phyloP scores from a whole-genome alignment of 306 rosid genomes.

The Prinsepia uniflora region DNA sequence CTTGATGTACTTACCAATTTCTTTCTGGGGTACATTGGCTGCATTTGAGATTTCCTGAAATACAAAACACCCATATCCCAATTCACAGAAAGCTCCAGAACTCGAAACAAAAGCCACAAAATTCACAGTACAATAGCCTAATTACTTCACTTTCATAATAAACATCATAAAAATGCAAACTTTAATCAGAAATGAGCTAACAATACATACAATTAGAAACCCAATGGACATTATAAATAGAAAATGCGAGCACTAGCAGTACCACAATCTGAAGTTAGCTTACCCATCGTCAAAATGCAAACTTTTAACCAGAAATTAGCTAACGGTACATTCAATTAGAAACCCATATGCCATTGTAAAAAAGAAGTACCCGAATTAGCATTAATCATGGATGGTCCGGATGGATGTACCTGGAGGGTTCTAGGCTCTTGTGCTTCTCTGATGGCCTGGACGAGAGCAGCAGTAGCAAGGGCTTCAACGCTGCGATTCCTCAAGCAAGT shows the following conservation, averaged over 20 bases:
- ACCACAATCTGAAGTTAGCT: too few species aligned
- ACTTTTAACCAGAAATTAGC: not conserved
- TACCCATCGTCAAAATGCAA: not conserved
- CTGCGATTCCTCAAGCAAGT: constrained; percentile 94
- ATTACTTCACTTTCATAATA: too few species aligned
- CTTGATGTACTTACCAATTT: constrained; percentile 95
- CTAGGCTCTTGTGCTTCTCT: constrained; percentile 94
- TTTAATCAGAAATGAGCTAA: too few species aligned
- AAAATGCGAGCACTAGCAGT: too few species aligned
- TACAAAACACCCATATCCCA: constrained; percentile 21
- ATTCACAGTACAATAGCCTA: too few species aligned
- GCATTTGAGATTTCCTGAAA: constrained; percentile 94
- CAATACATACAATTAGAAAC: too few species aligned
- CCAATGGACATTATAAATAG: too few species aligned
- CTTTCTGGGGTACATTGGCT: constrained; percentile 90
- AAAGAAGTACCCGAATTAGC: not conserved
- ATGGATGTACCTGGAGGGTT: constrained; percentile 64
- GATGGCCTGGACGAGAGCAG: constrained; percentile 95
- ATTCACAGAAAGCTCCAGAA: constrained; percentile 8
- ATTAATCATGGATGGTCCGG: not conserved
- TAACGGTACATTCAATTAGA: not conserved
- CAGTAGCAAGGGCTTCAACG: constrained; percentile 96
- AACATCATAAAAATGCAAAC: too few species aligned
- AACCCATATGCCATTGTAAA: not conserved
- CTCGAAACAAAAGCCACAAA: constrained; percentile 4